These are phyloP conservation scores for Theileria parva DNA, from an alignment of 169 alveolate species.

Conservation along the genomic window DNA sequence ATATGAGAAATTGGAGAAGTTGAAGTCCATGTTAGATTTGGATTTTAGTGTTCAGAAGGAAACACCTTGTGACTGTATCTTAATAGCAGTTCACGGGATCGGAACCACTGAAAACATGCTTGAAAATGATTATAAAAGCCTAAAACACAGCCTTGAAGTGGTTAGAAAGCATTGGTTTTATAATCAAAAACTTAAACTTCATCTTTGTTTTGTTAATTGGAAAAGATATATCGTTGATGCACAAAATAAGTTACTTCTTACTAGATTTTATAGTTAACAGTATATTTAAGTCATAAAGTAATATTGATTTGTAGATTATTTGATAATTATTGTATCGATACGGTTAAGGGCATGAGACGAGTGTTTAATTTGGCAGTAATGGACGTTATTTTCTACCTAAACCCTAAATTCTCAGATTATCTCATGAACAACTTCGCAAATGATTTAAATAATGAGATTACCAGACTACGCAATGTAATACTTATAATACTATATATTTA, in stretches of 20 bases:
- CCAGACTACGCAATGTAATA: slow-evolving; percentile 64
- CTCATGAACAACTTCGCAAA: slow-evolving; percentile 73
- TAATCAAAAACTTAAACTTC: slow-evolving; percentile 65
- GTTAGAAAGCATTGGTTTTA: slow-evolving; percentile 75
- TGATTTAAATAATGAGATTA: slow-evolving; percentile 74
- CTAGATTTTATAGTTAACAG: neutral
- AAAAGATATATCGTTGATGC: slow-evolving; percentile 77
- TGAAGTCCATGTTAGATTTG: slow-evolving; percentile 18
- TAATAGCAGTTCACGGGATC: slow-evolving; percentile 76
- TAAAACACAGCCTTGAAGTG: slow-evolving; percentile 63
- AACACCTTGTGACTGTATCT: slow-evolving; percentile 62
- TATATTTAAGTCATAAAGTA: neutral
- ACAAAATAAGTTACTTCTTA: slow-evolving; percentile 65
- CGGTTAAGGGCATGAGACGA: slow-evolving; percentile 58
- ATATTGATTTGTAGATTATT: slow-evolving; percentile 33
- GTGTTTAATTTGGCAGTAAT: slow-evolving; percentile 31
- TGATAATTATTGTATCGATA: slow-evolving; percentile 34
- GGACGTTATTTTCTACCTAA: slow-evolving; percentile 78
- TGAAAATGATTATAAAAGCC: slow-evolving; percentile 67
- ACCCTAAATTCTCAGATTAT: slow-evolving; percentile 81
- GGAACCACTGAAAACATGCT: slow-evolving; percentile 67
- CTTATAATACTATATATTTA: no score
- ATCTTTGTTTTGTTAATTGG: slow-evolving; percentile 73
- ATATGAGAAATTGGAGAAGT: slow-evolving; percentile 7
- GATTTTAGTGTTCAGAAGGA: slow-evolving; percentile 5